A percentile compares a stretch with the other conserved stretches of the same genome.
These are phyloP conservation scores for Backusella australiensis DNA, from an alignment of 192 early-diverging fungal genomes.

Conservation along the genomic window DNA sequence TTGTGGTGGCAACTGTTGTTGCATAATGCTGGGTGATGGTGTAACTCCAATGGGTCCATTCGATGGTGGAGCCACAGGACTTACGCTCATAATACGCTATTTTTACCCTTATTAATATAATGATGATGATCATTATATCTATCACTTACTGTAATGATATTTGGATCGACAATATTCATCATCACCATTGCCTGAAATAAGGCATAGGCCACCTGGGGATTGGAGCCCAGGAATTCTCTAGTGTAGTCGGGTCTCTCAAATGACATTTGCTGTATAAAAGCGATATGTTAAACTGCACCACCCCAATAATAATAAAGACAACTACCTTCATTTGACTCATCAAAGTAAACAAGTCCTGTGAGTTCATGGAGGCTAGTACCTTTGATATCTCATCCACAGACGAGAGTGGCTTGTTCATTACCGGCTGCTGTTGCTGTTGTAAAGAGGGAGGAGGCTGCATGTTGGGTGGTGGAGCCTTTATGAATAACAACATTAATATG, in stretches of 20 bases:
- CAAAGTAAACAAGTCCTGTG: constrained; percentile 59
- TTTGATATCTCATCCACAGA: constrained; percentile 52
- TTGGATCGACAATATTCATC: constrained; percentile 76
- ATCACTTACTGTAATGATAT: constrained; percentile 49
- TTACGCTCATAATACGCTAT: constrained; percentile 19
- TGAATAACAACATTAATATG: background rate
- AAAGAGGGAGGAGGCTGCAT: background rate
- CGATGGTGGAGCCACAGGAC: background rate
- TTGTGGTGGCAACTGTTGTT: background rate
- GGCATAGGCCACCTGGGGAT: constrained; percentile 83
- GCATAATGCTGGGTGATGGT: constrained; percentile 1
- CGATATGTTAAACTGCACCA: background rate
- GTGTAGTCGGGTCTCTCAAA: constrained; percentile 65
- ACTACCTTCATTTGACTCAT: constrained; percentile 67
- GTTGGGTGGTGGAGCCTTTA: constrained; percentile 8
- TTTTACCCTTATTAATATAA: background rate
- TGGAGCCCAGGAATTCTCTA: constrained; percentile 61
- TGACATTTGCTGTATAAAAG: constrained; percentile 43
- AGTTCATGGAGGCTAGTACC: constrained; percentile 52
- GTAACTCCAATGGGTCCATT: background rate
- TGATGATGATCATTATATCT: too few species aligned
- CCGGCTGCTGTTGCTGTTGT: constrained; percentile 17
- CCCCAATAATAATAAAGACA: background rate
- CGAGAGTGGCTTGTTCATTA: background rate
- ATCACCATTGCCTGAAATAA: constrained; percentile 79